A percentile compares a stretch with the other conserved stretches of the same genome.
Conservation (phyloP, 2,329 filamentous ascomycete genomes). For the Fusarium piperis region DNA sequence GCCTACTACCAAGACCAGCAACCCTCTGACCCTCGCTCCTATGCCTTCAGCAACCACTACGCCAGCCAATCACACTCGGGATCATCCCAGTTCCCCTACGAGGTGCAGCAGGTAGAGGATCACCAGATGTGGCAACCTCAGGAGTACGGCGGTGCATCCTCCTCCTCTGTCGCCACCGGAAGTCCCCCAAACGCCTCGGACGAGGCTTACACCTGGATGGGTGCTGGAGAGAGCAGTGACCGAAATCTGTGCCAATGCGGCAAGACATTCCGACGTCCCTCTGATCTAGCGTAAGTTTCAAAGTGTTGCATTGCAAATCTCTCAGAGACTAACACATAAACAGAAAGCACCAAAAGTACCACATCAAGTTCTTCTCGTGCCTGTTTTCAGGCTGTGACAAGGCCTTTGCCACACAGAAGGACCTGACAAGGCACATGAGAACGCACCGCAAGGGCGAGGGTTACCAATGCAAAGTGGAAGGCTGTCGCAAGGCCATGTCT, state of each 20-base stretch:
- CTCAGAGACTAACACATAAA: conserved; percentile 5
- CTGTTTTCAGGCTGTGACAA: conserved; percentile 39
- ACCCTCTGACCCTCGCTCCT: conserved; percentile 30
- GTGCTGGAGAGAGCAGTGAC: conserved; percentile 19
- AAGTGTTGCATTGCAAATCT: background rate
- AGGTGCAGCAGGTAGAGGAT: conserved; percentile 27
- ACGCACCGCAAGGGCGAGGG: conserved; percentile 42
- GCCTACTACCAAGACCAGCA: conserved; percentile 21
- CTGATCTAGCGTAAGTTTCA: conserved; percentile 39
- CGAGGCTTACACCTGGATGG: conserved; percentile 28
- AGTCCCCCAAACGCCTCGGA: conserved; percentile 35
- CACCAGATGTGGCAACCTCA: conserved; percentile 32
- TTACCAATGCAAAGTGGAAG: conserved; percentile 40
- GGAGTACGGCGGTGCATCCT: conserved; percentile 29
- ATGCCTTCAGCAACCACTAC: conserved; percentile 26
- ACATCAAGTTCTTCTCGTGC: conserved; percentile 43
- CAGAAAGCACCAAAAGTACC: conserved; percentile 43
- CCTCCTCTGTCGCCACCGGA: conserved; percentile 34
- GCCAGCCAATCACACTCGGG: conserved; percentile 30
- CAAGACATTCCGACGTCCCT: conserved; percentile 40
- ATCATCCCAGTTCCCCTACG: conserved; percentile 23
- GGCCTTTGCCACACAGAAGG: conserved; percentile 42
- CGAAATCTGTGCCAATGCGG: conserved; percentile 37
- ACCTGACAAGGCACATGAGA: conserved; percentile 38
- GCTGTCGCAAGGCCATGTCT: conserved; percentile 41